These are phyloP conservation scores for Auriscalpium vulgare DNA, from an alignment of 768 basidiomycete genomes.

Conservation along the genomic window DNA sequence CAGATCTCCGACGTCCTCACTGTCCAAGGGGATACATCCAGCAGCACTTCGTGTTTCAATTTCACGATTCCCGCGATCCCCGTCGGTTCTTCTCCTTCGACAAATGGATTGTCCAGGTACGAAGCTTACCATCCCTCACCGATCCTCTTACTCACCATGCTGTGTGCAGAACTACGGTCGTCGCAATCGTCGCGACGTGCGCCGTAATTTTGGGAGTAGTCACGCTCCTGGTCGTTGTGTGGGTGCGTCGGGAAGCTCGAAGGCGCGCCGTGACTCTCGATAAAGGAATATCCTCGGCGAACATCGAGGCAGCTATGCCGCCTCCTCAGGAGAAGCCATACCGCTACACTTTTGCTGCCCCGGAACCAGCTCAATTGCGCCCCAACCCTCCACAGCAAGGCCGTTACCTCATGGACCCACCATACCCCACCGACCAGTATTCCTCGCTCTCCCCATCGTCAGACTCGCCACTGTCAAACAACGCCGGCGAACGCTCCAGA, in stretches of 20 bases:
- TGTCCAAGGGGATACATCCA: slow-evolving; percentile 24
- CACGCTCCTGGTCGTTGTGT: slow-evolving; percentile 1
- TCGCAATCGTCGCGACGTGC: slow-evolving; percentile 2
- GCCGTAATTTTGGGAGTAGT: background rate
- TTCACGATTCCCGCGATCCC: background rate
- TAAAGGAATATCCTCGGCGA: background rate
- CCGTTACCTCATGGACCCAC: slow-evolving; percentile 1
- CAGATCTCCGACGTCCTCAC: slow-evolving; percentile 38
- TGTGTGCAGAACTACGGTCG: background rate
- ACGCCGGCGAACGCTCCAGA: background rate
- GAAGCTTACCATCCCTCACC: background rate
- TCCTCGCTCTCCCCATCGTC: slow-evolving; percentile 1
- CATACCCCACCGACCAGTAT: slow-evolving; percentile 3
- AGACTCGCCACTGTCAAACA: background rate
- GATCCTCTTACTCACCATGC: too few relatives aligned
- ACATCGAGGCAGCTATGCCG: background rate
- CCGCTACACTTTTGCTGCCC: background rate
- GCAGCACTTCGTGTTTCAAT: slow-evolving; percentile 20
- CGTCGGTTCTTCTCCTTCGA: background rate
- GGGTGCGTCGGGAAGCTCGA: slow-evolving; percentile 3
- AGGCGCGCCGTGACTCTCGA: background rate
- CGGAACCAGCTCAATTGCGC: background rate
- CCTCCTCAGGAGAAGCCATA: background rate
- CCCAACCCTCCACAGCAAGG: background rate
- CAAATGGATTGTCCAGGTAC: background rate